Evolutionary conservation across 768 basidiomycete species (phyloP), one percentile per base, ranked within the genome.

Genomic region (Lyophyllum decastes): DNA sequence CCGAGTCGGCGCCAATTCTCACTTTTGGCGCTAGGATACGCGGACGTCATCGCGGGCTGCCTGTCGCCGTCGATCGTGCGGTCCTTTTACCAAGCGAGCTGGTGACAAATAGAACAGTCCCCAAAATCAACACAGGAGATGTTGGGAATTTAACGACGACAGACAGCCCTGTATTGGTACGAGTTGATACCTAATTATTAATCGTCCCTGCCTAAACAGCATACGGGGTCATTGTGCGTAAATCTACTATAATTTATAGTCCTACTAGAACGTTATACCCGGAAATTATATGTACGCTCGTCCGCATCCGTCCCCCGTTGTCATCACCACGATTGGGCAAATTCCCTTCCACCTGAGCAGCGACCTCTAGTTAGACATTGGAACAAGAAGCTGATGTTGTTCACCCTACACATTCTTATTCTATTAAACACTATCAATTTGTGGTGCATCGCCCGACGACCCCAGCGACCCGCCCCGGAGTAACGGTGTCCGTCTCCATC

Each of bases 11-110:
- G n/a, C n/a, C n/a, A n/a, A n/a, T 33, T 49, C 41, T 34, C 10
- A 40, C 21, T 26, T 38, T 30, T 26, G 26, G 49, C 47, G 8
- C 34, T 30, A 82, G 80, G 80, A 72, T 93, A 40, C 83, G 90
- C 47, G 89, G 89, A 0, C 75, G 89, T 14, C 89, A 91, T 70
- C 78, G 89, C 62, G 89, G 89, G 1, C 63, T 89, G 2, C 87
- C 87, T 33, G 82, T 88, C 11, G 86, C 86, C 2, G 79, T 89
- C 17, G 86, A 88, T 71, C 78, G 86, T 52, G 85, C 87, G 8
- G 73, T 78, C 6, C 55, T 75, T 26, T 64, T 77, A 1, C 77
- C 77, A 4, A 68, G 51, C n/a, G 77, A 78, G 26, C 63, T 78
- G 14, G 53, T 54, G 21, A 56, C 38, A 33, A 33, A 45, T 19